Evolutionary conservation across 305 asterid species (phyloP).

Genomic region (Stenogyne calaminthoides): DNA sequence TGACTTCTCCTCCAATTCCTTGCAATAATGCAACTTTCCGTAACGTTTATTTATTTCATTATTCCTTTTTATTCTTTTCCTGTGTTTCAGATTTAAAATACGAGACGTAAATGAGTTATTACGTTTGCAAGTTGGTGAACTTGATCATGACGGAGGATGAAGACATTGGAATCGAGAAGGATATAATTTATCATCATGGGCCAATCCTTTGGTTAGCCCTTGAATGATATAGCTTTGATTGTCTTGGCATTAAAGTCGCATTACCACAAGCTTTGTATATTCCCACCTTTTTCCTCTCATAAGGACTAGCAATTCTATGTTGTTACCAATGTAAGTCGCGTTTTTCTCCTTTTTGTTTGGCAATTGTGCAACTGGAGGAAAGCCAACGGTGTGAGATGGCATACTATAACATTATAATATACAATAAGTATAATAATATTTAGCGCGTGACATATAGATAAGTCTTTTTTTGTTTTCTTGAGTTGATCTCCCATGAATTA

Average conservation of each 20-base stretch:
- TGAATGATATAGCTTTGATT: neutral
- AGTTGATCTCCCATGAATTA: no score
- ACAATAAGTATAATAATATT: neutral
- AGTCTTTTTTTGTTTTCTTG: neutral
- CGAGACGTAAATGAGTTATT: neutral
- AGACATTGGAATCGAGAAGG: neutral
- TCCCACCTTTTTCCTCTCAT: neutral
- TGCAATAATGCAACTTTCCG: neutral
- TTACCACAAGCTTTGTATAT: conserved; percentile 2
- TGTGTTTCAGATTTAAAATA: neutral
- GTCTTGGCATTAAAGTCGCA: neutral
- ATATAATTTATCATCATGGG: conserved; percentile 2
- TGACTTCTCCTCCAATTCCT: conserved; percentile 25
- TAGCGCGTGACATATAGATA: neutral
- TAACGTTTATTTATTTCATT: neutral
- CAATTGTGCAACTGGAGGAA: conserved; percentile 11
- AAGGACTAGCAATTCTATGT: neutral
- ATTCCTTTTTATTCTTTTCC: neutral
- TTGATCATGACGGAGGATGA: neutral
- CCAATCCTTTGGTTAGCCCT: neutral
- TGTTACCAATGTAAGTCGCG: conserved; percentile 11
- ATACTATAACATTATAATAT: neutral
- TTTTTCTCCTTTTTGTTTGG: conserved; percentile 5
- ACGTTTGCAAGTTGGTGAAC: conserved; percentile 12
- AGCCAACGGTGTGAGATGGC: neutral